Percentiles rank a stretch among this genome's conserved stretches.
These are phyloP conservation scores for Botrytis tulipae DNA, from an alignment of 2,329 filamentous ascomycete genomes.

Conservation along the genomic window DNA sequence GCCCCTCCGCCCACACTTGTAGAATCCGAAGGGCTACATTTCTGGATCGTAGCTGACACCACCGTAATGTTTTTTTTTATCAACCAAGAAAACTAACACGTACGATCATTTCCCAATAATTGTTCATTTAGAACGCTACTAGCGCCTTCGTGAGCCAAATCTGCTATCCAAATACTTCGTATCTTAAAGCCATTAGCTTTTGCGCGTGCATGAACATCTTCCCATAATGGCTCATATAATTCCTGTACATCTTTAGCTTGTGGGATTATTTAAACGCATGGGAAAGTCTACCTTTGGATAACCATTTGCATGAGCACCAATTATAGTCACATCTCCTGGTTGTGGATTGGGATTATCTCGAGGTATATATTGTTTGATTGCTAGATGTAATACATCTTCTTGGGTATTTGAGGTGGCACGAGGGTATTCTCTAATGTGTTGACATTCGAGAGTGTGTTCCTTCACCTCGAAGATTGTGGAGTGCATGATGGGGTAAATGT, in stretches of 20 bases:
- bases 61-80: not conserved
- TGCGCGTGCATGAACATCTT: constrained; percentile 65
- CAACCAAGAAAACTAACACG: constrained; percentile 34
- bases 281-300: constrained; percentile 71
- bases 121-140: constrained; percentile 75
- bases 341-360: constrained; percentile 64
- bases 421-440: constrained; percentile 81
- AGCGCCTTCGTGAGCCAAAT: constrained; percentile 73
- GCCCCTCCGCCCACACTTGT: not conserved
- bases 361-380: constrained; percentile 87
- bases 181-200: constrained; percentile 63
- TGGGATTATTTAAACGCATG: not conserved
- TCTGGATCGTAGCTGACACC: not conserved
- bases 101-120: constrained; percentile 78
- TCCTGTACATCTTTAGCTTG: constrained; percentile 55
- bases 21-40: not conserved
- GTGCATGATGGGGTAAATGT: constrained; percentile 5
- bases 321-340: constrained; percentile 77
- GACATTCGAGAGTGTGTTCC: constrained; percentile 70
- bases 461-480: constrained; percentile 58
- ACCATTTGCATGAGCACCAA: constrained; percentile 86
- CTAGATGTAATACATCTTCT: constrained; percentile 70
- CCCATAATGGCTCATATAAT: constrained; percentile 87
- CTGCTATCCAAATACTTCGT: constrained; percentile 81
- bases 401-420: constrained; percentile 69